Evolutionary conservation across 73 alveolate species (phyloP), one percentile per base, ranked within the genome.

Genomic region (Tetrahymena borealis): DNA sequence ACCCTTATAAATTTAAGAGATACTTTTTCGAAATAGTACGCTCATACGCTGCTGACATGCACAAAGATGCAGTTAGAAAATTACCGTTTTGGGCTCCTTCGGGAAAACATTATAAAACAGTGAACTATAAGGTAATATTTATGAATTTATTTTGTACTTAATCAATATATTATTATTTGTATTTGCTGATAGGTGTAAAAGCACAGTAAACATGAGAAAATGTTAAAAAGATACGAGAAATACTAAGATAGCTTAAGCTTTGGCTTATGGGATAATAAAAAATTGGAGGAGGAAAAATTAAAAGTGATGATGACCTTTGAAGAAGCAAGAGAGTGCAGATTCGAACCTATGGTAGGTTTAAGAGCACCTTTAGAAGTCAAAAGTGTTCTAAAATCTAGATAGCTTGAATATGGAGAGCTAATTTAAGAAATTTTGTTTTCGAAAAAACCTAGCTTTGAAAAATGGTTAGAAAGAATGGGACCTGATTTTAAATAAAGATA

Each of bases 241-340:
- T 79, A 90, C 24, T 90, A 60, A 32, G 40, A 90, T 39, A 93
- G 93, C n/a, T 85, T 90, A 39, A 92, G 85, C 38, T 60, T 60
- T 13, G 28, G 85, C 28, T 60, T 93, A 18, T 96, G 98, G 98
- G 93, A 96, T 31, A 39, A 94, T 33, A 95, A 92, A 39, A 97
- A 94, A 42, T 93, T 96, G 91, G 90, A 90, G 39, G 95, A 96
- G 36, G 96, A 95, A 33, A 94, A 95, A 91, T 94, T 93, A 38
- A 94, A 97, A 43, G 97, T 98, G 7, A 94, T 97, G 95, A 98
- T 98, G 99, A 94, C 97, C 35, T 93, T 94, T 78, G 98, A 97
- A 37, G 99, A 98, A 42, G 97, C 98, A 1, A 96, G 95, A 92
- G 98, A 98, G 94, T 98, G 99, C 78, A 98, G 99, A 20, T 98